Conservation (phyloP, 2,329 filamentous ascomycete genomes). For the Didymella lethalis region DNA sequence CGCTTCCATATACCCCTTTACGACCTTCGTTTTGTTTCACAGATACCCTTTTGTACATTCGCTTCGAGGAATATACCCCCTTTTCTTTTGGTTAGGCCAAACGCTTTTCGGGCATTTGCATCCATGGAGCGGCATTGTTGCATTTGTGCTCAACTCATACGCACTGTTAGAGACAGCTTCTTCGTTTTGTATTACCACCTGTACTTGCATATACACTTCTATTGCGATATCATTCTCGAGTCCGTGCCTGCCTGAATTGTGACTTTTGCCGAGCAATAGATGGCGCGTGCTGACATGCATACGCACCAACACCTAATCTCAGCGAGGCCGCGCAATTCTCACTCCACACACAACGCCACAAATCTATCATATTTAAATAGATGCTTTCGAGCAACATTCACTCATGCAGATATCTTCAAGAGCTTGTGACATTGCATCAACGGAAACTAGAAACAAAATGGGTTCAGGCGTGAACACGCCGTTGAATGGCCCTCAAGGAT, state of each 20-base stretch:
- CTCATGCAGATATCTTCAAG: background rate
- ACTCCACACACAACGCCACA: background rate
- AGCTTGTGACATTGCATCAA: background rate
- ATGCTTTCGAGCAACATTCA: background rate
- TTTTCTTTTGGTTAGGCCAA: background rate
- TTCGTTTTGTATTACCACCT: background rate
- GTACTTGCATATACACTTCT: background rate
- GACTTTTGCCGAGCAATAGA: slow-evolving; percentile 5
- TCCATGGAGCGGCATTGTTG: background rate
- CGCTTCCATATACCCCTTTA: background rate
- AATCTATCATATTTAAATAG: background rate
- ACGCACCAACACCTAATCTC: background rate
- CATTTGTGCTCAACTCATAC: background rate
- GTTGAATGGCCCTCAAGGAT: background rate
- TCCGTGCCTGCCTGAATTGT: background rate
- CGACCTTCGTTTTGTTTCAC: background rate
- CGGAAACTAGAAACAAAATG: background rate
- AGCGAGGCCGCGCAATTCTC: background rate
- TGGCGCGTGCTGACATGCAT: slow-evolving; percentile 17
- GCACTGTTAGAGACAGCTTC: background rate
- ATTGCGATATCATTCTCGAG: background rate
- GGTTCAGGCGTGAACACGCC: background rate
- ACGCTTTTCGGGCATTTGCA: background rate
- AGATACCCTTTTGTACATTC: slow-evolving; percentile 11
- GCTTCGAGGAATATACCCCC: slow-evolving; percentile 13